Percentiles rank a stretch among this genome's conserved stretches.
Conservation (phyloP, 306 rosid genomes). For the Prunus dulcis region DNA sequence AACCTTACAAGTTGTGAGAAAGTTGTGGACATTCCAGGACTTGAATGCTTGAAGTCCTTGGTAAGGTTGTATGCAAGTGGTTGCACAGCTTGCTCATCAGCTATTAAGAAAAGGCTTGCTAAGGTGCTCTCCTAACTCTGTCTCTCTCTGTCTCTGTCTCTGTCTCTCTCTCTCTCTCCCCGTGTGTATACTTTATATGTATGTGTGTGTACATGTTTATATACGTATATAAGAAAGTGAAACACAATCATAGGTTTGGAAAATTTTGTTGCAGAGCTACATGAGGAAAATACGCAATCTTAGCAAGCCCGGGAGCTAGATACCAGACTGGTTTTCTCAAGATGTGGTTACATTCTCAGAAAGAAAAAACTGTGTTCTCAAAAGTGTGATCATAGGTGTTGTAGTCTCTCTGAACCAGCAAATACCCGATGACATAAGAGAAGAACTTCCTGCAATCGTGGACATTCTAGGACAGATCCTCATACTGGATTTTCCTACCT, state of each 20-base stretch:
- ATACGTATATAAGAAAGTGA: background rate
- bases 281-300: slow-evolving; percentile 48
- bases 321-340: slow-evolving; percentile 58
- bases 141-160: background rate
- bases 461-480: slow-evolving; percentile 44
- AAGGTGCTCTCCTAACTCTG: slow-evolving; percentile 36
- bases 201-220: background rate
- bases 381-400: slow-evolving; percentile 42
- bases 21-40: slow-evolving; percentile 59
- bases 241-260: background rate
- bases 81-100: slow-evolving; percentile 46
- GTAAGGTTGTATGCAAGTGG: slow-evolving; percentile 43
- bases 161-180: background rate
- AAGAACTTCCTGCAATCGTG: slow-evolving; percentile 15
- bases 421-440: slow-evolving; percentile 15
- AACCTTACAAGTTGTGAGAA: slow-evolving; percentile 54
- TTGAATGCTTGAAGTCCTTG: slow-evolving; percentile 59
- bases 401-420: slow-evolving; percentile 46
- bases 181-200: no score
- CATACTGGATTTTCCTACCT: slow-evolving; percentile 29
- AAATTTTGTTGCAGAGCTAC: slow-evolving; percentile 38
- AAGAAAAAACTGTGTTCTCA: slow-evolving; percentile 35
- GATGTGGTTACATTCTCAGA: slow-evolving; percentile 38
- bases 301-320: slow-evolving; percentile 58
- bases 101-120: slow-evolving; percentile 39